These are phyloP conservation scores for Komagataella pastoris DNA, from an alignment of 805 yeast genomes.

Conservation along the genomic window DNA sequence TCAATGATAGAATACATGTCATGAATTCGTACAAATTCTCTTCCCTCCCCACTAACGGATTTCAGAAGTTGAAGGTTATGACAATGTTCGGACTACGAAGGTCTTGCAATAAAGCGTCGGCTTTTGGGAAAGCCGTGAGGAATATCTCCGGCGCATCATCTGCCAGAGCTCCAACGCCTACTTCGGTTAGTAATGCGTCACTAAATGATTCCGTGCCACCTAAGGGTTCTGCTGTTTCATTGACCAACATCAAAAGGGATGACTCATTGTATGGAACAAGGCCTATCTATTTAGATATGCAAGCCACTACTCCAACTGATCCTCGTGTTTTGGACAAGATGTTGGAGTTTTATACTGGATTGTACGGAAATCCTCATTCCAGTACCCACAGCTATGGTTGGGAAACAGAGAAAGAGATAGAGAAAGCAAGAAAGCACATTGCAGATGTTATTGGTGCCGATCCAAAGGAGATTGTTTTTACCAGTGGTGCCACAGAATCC, in stretches of 20 bases:
- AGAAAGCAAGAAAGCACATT: conserved; percentile 68
- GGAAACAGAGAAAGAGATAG: conserved; percentile 94
- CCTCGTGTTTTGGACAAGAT: conserved; percentile 89
- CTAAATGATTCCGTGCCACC: conserved; percentile 21
- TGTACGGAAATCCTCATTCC: conserved; percentile 96
- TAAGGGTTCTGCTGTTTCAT: conserved; percentile 23
- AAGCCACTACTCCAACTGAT: conserved; percentile 97
- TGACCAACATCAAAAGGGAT: conserved; percentile 31
- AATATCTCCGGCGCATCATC: background rate
- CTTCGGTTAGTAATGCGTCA: conserved; percentile 11
- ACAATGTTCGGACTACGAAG: background rate
- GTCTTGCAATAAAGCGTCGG: background rate
- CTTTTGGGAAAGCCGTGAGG: background rate
- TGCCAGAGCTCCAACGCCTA: conserved; percentile 3
- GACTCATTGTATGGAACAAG: conserved; percentile 45
- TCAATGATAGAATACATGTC: background rate
- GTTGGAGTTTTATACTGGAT: conserved; percentile 79
- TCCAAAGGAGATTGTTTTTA: conserved; percentile 92
- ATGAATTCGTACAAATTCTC: background rate
- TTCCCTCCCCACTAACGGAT: background rate
- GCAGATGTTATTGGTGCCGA: conserved; percentile 86
- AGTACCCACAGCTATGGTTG: conserved; percentile 96
- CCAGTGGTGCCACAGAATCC: conserved; percentile 96
- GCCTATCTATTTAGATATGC: conserved; percentile 94
- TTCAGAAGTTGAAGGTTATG: background rate